Conservation (phyloP, 371 early-diverging fungal genomes). For the Lichtheimia hyalospora region DNA sequence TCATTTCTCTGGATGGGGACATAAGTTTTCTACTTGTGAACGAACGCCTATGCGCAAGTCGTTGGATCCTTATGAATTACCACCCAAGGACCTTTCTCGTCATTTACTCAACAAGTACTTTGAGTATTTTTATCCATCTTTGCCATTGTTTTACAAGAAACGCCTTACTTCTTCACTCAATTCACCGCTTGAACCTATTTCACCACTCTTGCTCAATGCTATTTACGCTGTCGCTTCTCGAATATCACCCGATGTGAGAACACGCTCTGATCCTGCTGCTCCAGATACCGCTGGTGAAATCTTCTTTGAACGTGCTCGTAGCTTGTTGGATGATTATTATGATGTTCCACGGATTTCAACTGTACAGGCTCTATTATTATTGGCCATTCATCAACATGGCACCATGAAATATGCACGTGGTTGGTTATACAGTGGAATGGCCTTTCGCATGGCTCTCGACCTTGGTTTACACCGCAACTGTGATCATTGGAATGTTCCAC, state of each 20-base stretch:
- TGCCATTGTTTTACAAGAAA: conserved; percentile 56
- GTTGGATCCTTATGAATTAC: conserved; percentile 31
- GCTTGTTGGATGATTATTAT: conserved; percentile 54
- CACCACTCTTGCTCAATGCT: conserved; percentile 49
- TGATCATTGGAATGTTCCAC: conserved; percentile 43
- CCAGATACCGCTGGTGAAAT: conserved; percentile 42
- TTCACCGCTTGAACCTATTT: conserved; percentile 21
- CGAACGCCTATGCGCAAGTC: not conserved
- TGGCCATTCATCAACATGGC: conserved; percentile 57
- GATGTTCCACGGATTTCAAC: conserved; percentile 61
- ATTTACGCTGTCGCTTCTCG: conserved; percentile 54
- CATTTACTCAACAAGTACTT: conserved; percentile 59
- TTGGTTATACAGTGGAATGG: conserved; percentile 56
- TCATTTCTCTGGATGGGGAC: conserved; percentile 35
- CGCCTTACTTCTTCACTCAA: conserved; percentile 13
- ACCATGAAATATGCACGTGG: conserved; percentile 47
- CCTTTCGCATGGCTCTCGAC: conserved; percentile 53
- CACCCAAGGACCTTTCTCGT: conserved; percentile 54
- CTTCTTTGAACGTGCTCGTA: conserved; percentile 49
- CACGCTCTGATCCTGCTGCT: conserved; percentile 29
- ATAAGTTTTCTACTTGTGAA: conserved; percentile 11
- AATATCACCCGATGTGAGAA: conserved; percentile 37
- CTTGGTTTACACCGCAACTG: conserved; percentile 48
- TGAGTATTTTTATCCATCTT: conserved; percentile 48
- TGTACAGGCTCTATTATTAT: conserved; percentile 56